phyloP scores from a whole-genome alignment of 208 protist genomes.

The Leishmania arabica region DNA sequence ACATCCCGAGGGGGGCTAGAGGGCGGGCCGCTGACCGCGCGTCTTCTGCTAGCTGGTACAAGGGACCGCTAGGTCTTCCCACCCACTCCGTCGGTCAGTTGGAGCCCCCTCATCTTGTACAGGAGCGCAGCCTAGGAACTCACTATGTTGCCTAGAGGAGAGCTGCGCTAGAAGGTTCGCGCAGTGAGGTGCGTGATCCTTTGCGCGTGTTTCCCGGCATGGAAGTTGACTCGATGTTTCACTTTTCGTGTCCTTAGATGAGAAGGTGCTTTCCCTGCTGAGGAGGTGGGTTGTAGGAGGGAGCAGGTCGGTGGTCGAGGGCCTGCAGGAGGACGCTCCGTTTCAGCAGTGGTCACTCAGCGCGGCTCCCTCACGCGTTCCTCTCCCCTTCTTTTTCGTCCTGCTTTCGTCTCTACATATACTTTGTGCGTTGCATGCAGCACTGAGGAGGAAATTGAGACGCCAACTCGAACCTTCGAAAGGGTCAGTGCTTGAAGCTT shows the following conservation, averaged over 20 bases:
- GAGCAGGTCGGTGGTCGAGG: not conserved
- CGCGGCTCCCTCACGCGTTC: not conserved
- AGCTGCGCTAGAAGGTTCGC: not conserved
- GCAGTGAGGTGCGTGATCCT: not conserved
- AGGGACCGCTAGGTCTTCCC: not conserved
- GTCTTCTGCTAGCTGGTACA: not conserved
- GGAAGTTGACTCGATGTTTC: not conserved
- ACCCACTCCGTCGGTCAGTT: not conserved
- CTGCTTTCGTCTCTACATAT: not conserved
- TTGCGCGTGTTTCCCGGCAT: not conserved
- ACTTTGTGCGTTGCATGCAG: not conserved
- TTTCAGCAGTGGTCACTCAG: not conserved
- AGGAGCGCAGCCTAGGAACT: not conserved
- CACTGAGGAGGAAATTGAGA: not conserved
- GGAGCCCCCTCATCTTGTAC: not conserved
- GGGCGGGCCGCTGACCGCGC: not conserved
- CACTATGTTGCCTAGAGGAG: not conserved
- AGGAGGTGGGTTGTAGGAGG: not conserved
- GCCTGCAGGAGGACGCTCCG: not conserved
- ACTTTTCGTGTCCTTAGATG: not conserved
- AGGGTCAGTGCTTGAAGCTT: not conserved
- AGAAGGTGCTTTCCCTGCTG: not conserved
- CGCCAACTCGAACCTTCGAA: not conserved
- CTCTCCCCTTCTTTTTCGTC: not conserved
- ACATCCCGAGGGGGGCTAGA: not conserved